These are phyloP conservation scores for Trichoderma sp. DNA, from an alignment of 2,329 filamentous ascomycete species.

Conservation along the genomic window DNA sequence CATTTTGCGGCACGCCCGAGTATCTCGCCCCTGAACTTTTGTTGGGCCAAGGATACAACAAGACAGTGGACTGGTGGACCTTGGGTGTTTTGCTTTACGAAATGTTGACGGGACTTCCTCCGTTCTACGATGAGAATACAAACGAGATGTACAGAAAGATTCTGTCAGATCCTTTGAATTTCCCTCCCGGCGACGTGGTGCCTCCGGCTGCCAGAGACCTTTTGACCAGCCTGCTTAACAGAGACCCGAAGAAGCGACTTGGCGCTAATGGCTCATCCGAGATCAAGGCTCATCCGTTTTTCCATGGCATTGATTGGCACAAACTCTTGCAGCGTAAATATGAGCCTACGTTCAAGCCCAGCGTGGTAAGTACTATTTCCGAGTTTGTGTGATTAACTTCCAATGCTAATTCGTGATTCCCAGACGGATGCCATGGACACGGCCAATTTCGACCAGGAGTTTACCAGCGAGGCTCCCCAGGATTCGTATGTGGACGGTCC, in stretches of 20 bases:
- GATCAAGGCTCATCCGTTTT: conserved; percentile 98
- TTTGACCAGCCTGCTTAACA: conserved; percentile 84
- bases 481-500: conserved; percentile 94
- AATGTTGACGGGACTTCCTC: conserved; percentile 95
- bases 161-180: conserved; percentile 89
- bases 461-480: conserved; percentile 83
- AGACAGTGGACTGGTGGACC: conserved; percentile 99
- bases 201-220: conserved; percentile 92
- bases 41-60: conserved; percentile 92
- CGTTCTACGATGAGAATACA: conserved; percentile 98
- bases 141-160: conserved; percentile 99
- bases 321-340: conserved; percentile 97
- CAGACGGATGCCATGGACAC: conserved; percentile 85
- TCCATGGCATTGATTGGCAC: conserved; percentile 98
- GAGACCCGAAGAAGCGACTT: conserved; percentile 83
- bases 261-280: conserved; percentile 93
- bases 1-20: conserved; percentile 96
- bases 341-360: conserved; percentile 96
- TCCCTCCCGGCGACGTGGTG: conserved; percentile 76
- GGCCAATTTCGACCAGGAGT: conserved; percentile 87
- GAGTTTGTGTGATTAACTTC: not conserved
- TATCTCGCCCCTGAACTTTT: conserved; percentile 94
- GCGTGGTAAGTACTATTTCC: conserved; percentile 67
- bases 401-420: not conserved
- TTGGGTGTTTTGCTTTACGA: conserved; percentile 95